A percentile compares a stretch with the other conserved stretches of the same genome.
Conservation (phyloP, 2,329 filamentous ascomycete species). For the Calonectria fujianensis region DNA sequence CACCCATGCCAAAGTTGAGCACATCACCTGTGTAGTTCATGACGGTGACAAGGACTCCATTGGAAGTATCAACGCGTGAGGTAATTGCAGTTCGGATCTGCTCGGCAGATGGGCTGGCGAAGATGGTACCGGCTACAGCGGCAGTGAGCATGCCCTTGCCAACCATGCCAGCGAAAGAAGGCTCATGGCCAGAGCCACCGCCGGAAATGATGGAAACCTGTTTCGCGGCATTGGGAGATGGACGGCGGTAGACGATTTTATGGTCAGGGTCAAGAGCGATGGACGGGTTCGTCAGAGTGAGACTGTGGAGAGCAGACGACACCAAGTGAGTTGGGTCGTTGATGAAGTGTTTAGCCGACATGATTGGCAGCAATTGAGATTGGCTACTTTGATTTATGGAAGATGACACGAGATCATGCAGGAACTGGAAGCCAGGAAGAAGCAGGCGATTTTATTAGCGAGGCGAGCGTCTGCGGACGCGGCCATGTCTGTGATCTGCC, state of each 20-base stretch:
- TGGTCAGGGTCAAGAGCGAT: conserved; percentile 85
- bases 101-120: conserved; percentile 86
- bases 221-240: conserved; percentile 64
- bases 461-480: conserved; percentile 5
- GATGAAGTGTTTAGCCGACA: conserved; percentile 89
- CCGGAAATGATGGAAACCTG: conserved; percentile 91
- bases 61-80: conserved; percentile 80
- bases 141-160: conserved; percentile 87
- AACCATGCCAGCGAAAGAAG: conserved; percentile 90
- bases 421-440: neutral
- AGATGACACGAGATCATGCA: neutral
- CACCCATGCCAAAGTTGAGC: conserved; percentile 94
- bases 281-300: conserved; percentile 90
- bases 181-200: conserved; percentile 93
- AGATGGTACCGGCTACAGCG: conserved; percentile 90
- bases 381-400: neutral
- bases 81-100: conserved; percentile 87
- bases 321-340: conserved; percentile 88
- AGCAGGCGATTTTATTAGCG: conserved; percentile 27
- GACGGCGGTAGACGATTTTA: conserved; percentile 89
- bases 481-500: conserved; percentile 17
- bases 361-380: conserved; percentile 48
- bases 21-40: conserved; percentile 97
- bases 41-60: conserved; percentile 90
- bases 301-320: conserved; percentile 82